Percentiles rank a stretch among this genome's conserved stretches.
Conservation (phyloP, 192 early-diverging fungal genomes). For the Backusella tarrabulga region DNA sequence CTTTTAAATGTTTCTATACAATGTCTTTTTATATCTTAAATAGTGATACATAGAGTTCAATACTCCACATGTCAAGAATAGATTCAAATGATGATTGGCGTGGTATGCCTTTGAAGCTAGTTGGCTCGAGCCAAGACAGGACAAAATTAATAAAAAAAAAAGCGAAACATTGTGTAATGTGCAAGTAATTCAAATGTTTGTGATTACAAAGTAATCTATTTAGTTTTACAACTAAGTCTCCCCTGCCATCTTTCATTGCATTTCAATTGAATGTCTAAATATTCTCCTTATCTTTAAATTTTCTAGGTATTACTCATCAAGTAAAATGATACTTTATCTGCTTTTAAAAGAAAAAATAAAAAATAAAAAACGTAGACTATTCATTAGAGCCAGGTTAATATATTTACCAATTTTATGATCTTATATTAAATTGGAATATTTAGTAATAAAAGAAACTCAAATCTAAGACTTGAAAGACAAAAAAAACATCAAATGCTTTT, state of each 20-base stretch:
- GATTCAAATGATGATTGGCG: not conserved
- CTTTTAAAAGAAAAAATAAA: too few species aligned
- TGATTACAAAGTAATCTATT: too few species aligned
- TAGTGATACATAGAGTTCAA: not conserved
- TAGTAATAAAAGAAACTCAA: not conserved
- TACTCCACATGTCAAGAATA: not conserved
- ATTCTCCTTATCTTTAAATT: too few species aligned
- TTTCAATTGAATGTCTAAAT: too few species aligned
- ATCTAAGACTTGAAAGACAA: not conserved
- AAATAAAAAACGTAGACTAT: too few species aligned
- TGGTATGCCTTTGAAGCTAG: not conserved
- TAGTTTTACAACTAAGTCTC: too few species aligned
- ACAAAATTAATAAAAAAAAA: not conserved
- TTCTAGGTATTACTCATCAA: too few species aligned
- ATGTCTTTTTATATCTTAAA: not conserved
- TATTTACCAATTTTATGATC: not conserved
- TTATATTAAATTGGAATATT: not conserved
- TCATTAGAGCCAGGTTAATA: too few species aligned
- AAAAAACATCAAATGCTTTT: not conserved
- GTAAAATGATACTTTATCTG: too few species aligned
- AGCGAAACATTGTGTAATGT: not conserved
- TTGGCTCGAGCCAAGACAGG: not conserved
- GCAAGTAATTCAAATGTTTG: not conserved
- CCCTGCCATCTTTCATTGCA: too few species aligned
- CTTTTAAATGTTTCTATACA: not conserved